Base-by-base conservation (phyloP, 1,284 basidiomycete species). In the Taiwanofungus camphoratus region DNA sequence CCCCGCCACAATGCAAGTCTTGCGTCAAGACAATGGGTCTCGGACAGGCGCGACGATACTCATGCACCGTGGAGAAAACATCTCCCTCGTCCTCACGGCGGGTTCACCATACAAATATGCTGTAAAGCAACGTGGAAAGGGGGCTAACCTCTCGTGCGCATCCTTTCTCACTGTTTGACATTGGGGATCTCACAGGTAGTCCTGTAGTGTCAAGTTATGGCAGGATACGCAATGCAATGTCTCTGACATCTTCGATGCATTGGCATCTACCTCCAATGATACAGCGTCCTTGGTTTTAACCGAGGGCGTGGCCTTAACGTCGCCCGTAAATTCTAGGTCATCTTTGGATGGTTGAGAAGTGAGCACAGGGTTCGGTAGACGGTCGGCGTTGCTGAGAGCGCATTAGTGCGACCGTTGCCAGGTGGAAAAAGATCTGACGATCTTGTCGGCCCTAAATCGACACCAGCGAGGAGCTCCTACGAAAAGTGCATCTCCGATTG, bases 1-100 rank as follows among this genome's bases (percentile, higher is more conserved):
- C 30, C 45, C 61, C 15, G 62, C 55, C 11, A 67, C 61, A 9
- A 49, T 76, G 41, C 69, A 67, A 36, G 52, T 58, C 15, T 46
- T 59, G 20, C 51, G 52, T 16, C 31, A 44, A 23, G 55, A 57
- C 30, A 48, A 47, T 26, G 50, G 50, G 22, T 36, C 41, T 3
- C 51, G 44, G 27, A 41, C 52, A 4, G 58, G 58, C 3, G 52
- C 57, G 11, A 52, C 52, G 22, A 52, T 62, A 15, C 48, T 53
- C 31, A 36, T 63, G 23, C 52, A 54, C 42, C 34, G 44, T 15
- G 54, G 56, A 12, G 60, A 62, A 36, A 51, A 33, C 38, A 46
- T 61, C 22, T 56, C 56, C 9, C 57, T 63, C 23, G 55, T 60
- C 18, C 57, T 57, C 31, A 60, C 56, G 31, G 53, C 61, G 12